Conservation (phyloP, 306 rosid species). For the Quercus mongolica region DNA sequence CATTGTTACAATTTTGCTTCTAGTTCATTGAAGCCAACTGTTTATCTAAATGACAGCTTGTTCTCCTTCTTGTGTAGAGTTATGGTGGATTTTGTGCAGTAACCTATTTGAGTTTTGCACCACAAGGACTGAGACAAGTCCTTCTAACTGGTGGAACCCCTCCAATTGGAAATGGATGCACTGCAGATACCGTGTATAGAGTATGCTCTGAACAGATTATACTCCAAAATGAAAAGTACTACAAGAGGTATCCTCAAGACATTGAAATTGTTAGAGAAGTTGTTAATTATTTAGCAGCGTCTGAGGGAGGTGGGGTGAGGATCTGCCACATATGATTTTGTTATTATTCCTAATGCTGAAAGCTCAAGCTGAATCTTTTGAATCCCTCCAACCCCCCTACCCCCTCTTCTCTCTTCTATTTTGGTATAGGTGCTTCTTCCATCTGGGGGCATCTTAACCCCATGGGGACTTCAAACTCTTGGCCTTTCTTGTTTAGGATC, state of each 20-base stretch:
- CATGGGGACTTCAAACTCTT: conserved; percentile 83
- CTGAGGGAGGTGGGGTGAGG: conserved; percentile 80
- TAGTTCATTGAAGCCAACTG: conserved; percentile 19
- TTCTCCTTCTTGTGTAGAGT: conserved; percentile 51
- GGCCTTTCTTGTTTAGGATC: conserved; percentile 82
- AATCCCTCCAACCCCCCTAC: neutral
- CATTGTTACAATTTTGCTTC: conserved; percentile 1
- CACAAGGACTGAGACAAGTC: conserved; percentile 76
- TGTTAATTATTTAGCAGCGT: conserved; percentile 67
- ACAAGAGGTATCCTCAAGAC: conserved; percentile 92
- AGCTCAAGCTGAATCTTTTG: conserved; percentile 7
- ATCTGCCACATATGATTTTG: conserved; percentile 17
- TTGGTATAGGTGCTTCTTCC: conserved; percentile 74
- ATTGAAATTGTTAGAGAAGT: conserved; percentile 65
- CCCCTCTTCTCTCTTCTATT: conserved; percentile 11
- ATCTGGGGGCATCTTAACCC: conserved; percentile 84
- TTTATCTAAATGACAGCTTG: conserved; percentile 21
- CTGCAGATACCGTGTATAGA: conserved; percentile 73
- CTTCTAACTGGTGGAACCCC: conserved; percentile 95
- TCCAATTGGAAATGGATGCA: conserved; percentile 74
- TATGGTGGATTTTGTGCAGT: conserved; percentile 93
- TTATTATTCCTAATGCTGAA: conserved; percentile 26
- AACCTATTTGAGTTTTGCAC: conserved; percentile 94
- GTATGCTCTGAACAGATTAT: conserved; percentile 64
- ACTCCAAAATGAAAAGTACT: conserved; percentile 81